A percentile compares a stretch with the other conserved stretches of the same genome.
These are phyloP conservation scores for Talaromyces sp. DNA, from an alignment of 2,329 filamentous ascomycete genomes.

Conservation along the genomic window DNA sequence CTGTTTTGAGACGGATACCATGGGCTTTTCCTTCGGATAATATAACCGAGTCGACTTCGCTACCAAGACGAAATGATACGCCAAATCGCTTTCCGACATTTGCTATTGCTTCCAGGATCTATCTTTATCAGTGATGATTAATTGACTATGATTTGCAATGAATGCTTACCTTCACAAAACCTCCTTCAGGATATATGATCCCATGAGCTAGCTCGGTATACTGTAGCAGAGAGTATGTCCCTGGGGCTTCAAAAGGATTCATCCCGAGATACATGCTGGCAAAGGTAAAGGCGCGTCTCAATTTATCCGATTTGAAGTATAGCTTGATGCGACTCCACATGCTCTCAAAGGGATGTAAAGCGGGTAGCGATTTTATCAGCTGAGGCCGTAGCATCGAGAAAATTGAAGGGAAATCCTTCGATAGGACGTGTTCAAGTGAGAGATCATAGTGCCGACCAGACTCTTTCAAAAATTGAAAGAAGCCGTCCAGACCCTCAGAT, in stretches of 20 bases:
- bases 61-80: slow-evolving; percentile 1
- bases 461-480: slow-evolving; percentile 68
- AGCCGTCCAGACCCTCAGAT: slow-evolving; percentile 69
- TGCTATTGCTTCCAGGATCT: slow-evolving; percentile 1
- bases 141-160: background rate
- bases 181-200: slow-evolving; percentile 68
- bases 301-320: slow-evolving; percentile 71
- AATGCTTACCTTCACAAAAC: slow-evolving; percentile 57
- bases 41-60: slow-evolving; percentile 1
- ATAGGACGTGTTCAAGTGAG: slow-evolving; percentile 66
- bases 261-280: slow-evolving; percentile 84
- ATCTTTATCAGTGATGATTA: background rate
- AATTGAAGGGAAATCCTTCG: slow-evolving; percentile 67
- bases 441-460: slow-evolving; percentile 71
- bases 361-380: slow-evolving; percentile 62
- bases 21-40: background rate
- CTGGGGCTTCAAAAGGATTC: slow-evolving; percentile 74
- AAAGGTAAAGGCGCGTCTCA: slow-evolving; percentile 74
- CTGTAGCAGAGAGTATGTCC: slow-evolving; percentile 72
- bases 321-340: slow-evolving; percentile 67
- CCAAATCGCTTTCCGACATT: background rate
- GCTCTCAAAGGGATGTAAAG: slow-evolving; percentile 70
- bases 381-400: slow-evolving; percentile 59
- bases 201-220: slow-evolving; percentile 76
- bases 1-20: too few relatives aligned